Base-by-base conservation (phyloP, 108 stramenopile genomes). In the Nitzschia sp. region DNA sequence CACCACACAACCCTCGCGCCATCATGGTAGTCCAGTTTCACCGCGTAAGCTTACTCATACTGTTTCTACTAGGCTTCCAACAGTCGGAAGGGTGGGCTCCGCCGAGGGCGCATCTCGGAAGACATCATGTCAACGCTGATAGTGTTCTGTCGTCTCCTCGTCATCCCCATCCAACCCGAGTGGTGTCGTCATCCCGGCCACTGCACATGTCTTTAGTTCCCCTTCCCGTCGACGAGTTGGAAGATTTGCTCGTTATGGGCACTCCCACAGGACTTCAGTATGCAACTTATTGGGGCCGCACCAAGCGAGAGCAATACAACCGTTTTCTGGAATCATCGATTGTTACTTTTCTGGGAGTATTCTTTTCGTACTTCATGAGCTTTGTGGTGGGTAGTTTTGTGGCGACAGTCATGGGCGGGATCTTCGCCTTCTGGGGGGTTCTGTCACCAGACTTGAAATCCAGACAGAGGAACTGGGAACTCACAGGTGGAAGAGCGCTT, bases 341-440 rank as follows among this genome's bases (percentile, higher is more conserved):
- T 22, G 80, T 93, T 36, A 76, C 82, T 5, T 83, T 90, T 46
- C 44, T 93, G 25, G 92, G 92, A 0, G 71, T 71, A 23, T 80
- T 87, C 73, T 81, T 85, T 53, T 75, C 82, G 25, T 93, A 90
- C 62, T 93, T 86, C 60, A 47, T 93, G 9, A 77, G 75, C 34
- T 93, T 90, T 75, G 88, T 89, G 19, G 41, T 93, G 9, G 92
- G 92, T 38, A 61, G 81, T 27, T 90, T 90, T 61, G 63, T 87
- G 0, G 84, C 87, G 0, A 93, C 89, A 0, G 9, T 87, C 2
- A 27, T 90, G 13, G 92, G 92, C 0, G 61, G 71, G n/a, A 38
- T 89, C 15, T 87, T 85, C 63, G 38, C 76, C 8, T 88, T 88
- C 68, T 93, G 88, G 87, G 79, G 79, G 6, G 78, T 93, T 33